Percentiles rank a stretch among this genome's conserved stretches.
Evolutionary conservation across 768 basidiomycete genomes (phyloP).

Genomic region (Lentinula lateritia): DNA sequence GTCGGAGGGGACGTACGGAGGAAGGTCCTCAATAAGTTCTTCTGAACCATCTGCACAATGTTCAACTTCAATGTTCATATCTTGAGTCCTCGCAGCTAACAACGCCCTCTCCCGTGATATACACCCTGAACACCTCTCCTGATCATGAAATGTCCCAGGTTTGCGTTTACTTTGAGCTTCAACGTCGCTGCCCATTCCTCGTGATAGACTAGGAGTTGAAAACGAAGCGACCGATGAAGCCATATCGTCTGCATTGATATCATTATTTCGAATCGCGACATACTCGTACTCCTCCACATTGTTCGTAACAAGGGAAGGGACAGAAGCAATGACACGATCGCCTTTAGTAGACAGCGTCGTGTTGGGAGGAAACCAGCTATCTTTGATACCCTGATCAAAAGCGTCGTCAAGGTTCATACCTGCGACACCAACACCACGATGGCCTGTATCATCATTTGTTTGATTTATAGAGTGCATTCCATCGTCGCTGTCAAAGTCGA

Average conservation of each 20-base stretch:
- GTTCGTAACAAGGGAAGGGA: background rate
- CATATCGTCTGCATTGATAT: background rate
- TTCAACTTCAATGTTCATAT: no score
- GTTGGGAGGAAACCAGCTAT: constrained; percentile 6
- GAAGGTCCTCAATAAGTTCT: background rate
- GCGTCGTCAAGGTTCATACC: background rate
- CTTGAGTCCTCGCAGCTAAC: background rate
- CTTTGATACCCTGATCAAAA: constrained; percentile 5
- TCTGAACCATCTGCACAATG: background rate
- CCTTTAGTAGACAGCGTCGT: background rate
- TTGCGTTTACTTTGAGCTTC: background rate
- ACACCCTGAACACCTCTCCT: constrained; percentile 6
- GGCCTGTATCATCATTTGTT: background rate
- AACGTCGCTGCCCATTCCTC: background rate
- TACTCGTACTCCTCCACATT: background rate
- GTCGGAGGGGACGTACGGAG: constrained; percentile 1
- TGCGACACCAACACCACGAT: background rate
- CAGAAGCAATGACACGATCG: background rate
- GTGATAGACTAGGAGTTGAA: no score
- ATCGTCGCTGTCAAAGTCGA: background rate
- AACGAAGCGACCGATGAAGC: background rate
- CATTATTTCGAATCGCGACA: background rate
- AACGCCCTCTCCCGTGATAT: constrained; percentile 1
- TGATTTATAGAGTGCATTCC: no score
- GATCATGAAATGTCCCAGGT: constrained; percentile 6